Evolutionary conservation across 495 filamentous ascomycete species (phyloP).

Genomic region (Penicillium pulvis): DNA sequence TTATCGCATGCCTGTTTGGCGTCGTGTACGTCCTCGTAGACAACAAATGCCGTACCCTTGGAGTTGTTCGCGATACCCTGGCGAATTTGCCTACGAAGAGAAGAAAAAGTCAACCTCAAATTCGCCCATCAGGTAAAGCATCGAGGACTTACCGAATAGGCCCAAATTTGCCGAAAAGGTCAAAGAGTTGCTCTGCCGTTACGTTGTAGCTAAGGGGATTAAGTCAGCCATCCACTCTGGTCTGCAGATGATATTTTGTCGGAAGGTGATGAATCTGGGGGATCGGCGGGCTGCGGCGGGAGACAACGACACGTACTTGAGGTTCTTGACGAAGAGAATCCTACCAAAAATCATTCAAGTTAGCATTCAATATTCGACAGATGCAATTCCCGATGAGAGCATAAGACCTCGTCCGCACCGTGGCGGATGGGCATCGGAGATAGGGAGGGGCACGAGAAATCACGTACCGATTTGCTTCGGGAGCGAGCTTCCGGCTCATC

Average conservation of each 20-base stretch:
- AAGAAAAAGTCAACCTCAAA: constrained; percentile 23
- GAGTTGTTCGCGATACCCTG: constrained; percentile 97
- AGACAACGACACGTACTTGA: constrained; percentile 63
- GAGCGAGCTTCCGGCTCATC: constrained; percentile 78
- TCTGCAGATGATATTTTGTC: background rate
- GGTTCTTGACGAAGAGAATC: constrained; percentile 98
- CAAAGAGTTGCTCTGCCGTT: constrained; percentile 89
- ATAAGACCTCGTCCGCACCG: constrained; percentile 8
- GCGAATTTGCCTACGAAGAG: constrained; percentile 79
- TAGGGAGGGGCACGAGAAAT: constrained; percentile 38
- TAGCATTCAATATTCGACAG: constrained; percentile 24
- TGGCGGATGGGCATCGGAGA: constrained; percentile 10
- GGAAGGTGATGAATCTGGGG: constrained; percentile 10
- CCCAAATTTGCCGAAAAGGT: constrained; percentile 92
- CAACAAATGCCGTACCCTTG: constrained; percentile 97
- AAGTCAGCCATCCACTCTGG: constrained; percentile 16
- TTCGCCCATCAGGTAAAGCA: background rate
- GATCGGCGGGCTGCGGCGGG: constrained; percentile 6
- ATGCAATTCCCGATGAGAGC: background rate
- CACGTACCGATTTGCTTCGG: constrained; percentile 91
- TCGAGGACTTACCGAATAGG: constrained; percentile 77
- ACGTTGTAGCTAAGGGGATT: constrained; percentile 79
- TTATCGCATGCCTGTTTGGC: constrained; percentile 98
- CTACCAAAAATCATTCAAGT: constrained; percentile 41
- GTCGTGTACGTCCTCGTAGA: constrained; percentile 99